Base-by-base conservation (phyloP, 1,139 yeast species). In the Blastobotrys buckinghamii region DNA sequence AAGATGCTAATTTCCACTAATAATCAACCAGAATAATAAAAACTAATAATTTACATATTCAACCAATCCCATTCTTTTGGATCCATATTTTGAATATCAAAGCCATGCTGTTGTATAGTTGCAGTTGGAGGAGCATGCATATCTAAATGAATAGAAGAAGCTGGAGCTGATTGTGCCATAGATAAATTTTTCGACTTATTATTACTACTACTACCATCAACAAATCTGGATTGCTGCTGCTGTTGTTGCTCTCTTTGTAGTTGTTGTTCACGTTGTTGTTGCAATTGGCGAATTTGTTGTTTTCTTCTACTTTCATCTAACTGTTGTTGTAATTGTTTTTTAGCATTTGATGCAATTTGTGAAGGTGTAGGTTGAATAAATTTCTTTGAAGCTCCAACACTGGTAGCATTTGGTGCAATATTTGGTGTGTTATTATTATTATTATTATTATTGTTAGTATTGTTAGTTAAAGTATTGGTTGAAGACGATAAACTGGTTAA, bases 31-130 rank as follows among this genome's bases (percentile, higher is more conserved):
- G n/a, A n/a, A n/a, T n/a, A n/a, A n/a, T n/a, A n/a, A n/a, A n/a
- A n/a, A n/a, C n/a, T 26, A 26, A 26, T 10, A 26, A 13, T 10
- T 16, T 43, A 43, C 46, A 43, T 36, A 35, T 43, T 43, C 35
- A 43, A 29, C 46, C 46, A 43, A 19, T 43, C 46, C 46, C 46
- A 43, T 34, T 43, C 46, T 16, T 29, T 35, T 24, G 32, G 29
- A 35, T 43, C 46, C 41, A 43, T 43, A 6, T 29, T 43, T 6
- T 40, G 30, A n/a, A 30, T 29, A 16, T 40, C 24, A 13, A 36
- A 36, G 8, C 39, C 39, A 13, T n/a, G 39, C 12, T 35, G 32
- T 13, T 29, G 32, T 5, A 22, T 22, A 29, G 3, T 29, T 6
- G 6, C 27, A 19, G 6, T 22, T 8, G 24, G 24, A 19, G 24